A percentile compares a stretch with the other conserved stretches of the same genome.
Conservation (phyloP, 1,284 basidiomycete species). For the Tilletiaria anomala region DNA sequence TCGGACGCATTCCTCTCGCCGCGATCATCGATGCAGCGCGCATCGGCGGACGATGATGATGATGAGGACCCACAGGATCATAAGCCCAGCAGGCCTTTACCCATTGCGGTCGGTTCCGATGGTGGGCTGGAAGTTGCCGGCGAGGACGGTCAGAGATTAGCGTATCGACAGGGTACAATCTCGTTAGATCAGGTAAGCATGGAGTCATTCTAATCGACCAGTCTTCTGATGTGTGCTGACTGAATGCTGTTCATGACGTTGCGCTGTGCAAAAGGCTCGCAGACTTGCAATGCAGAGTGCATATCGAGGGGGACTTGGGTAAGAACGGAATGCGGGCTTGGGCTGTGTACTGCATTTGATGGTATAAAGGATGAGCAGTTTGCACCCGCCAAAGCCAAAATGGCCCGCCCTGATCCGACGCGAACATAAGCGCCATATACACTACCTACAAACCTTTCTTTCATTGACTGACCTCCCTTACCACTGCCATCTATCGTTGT, state of each 20-base stretch:
- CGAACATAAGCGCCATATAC: no score
- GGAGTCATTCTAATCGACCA: no score
- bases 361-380: no score
- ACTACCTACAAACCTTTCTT: no score
- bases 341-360: no score
- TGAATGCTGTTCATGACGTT: background rate
- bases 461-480: no score
- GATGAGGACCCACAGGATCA: conserved; percentile 9
- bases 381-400: no score
- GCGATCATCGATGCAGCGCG: background rate
- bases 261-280: background rate
- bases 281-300: conserved; percentile 25
- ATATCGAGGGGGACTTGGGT: conserved; percentile 18
- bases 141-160: conserved; percentile 31
- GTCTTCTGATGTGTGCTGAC: no score
- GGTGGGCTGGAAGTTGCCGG: conserved; percentile 27
- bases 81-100: conserved; percentile 8
- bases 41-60: conserved; percentile 9
- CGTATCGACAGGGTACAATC: conserved; percentile 31
- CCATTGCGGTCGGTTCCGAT: conserved; percentile 13
- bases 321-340: no score
- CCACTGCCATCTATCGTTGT: no score
- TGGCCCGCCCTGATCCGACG: no score
- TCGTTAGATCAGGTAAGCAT: conserved; percentile 33
- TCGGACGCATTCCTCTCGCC: background rate